A percentile compares a stretch with the other conserved stretches of the same genome.
Evolutionary conservation across 768 basidiomycete species (phyloP).

Genomic region (Lactarius akahatsu): DNA sequence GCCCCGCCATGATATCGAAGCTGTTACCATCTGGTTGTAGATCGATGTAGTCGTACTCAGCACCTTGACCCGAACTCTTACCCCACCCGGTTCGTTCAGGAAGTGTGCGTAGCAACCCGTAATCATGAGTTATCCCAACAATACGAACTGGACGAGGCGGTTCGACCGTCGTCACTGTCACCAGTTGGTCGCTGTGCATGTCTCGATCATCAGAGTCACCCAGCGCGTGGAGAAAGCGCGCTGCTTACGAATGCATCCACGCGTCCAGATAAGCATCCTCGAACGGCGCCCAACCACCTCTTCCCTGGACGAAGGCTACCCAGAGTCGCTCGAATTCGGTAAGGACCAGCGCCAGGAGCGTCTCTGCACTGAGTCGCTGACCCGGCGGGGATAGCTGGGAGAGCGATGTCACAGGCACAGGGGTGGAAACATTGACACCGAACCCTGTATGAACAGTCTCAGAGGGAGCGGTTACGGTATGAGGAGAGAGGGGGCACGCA

Average conservation of each 20-base stretch:
- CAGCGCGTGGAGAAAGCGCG: not conserved
- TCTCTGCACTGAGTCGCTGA: conserved; percentile 61
- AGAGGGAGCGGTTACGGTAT: not conserved
- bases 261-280: conserved; percentile 70
- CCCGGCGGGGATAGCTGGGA: conserved; percentile 56
- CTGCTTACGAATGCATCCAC: conserved; percentile 91
- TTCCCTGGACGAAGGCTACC: conserved; percentile 60
- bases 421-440: conserved; percentile 84
- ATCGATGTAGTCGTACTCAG: conserved; percentile 64
- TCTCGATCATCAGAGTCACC: not conserved
- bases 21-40: conserved; percentile 97
- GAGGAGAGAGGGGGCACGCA: conserved; percentile 39
- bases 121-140: conserved; percentile 79
- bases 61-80: conserved; percentile 22
- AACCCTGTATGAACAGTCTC: conserved; percentile 57
- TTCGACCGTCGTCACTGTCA: conserved; percentile 74
- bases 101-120: conserved; percentile 83
- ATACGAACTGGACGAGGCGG: conserved; percentile 76
- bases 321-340: conserved; percentile 78
- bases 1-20: conserved; percentile 89
- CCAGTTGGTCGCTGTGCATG: conserved; percentile 64
- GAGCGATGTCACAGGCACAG: conserved; percentile 79
- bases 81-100: conserved; percentile 48
- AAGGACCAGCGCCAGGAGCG: conserved; percentile 71
- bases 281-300: conserved; percentile 79